phyloP scores from a whole-genome alignment of 306 rosid genomes.

The Corylus avellana region DNA sequence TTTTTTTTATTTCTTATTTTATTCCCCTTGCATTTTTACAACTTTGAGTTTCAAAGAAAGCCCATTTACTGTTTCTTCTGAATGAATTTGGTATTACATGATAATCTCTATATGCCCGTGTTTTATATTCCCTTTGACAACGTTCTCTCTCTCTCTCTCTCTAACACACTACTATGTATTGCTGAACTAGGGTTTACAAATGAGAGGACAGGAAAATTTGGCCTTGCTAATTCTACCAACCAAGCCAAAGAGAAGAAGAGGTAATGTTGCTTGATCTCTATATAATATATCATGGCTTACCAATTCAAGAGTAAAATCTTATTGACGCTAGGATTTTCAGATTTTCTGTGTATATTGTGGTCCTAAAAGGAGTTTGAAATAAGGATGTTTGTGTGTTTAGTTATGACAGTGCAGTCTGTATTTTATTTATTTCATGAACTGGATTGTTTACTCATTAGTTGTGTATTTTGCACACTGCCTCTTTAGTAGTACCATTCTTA shows the following conservation, averaged over 20 bases:
- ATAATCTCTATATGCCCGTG: too few relatives aligned
- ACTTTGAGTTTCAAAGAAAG: too few relatives aligned
- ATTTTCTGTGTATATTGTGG: background rate
- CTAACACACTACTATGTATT: too few relatives aligned
- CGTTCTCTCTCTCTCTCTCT: too few relatives aligned
- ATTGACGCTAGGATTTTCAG: background rate
- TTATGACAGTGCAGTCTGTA: background rate
- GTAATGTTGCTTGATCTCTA: conserved; percentile 45
- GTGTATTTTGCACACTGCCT: conserved; percentile 15
- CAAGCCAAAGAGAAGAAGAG: conserved; percentile 52
- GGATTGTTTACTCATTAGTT: background rate
- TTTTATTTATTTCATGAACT: background rate
- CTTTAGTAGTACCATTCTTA: background rate
- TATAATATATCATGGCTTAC: conserved; percentile 13
- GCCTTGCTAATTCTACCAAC: conserved; percentile 30
- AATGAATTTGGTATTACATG: too few relatives aligned
- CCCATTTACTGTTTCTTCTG: too few relatives aligned
- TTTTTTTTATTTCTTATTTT: too few relatives aligned
- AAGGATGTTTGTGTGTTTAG: conserved; percentile 8
- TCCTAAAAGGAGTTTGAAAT: background rate
- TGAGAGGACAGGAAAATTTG: conserved; percentile 43
- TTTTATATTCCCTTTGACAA: too few relatives aligned
- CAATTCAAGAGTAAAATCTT: background rate
- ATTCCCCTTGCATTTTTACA: too few relatives aligned
- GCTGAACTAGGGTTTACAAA: conserved; percentile 51